Base-by-base conservation (phyloP, 768 basidiomycete genomes). In the Rhizopogon vulgaris region DNA sequence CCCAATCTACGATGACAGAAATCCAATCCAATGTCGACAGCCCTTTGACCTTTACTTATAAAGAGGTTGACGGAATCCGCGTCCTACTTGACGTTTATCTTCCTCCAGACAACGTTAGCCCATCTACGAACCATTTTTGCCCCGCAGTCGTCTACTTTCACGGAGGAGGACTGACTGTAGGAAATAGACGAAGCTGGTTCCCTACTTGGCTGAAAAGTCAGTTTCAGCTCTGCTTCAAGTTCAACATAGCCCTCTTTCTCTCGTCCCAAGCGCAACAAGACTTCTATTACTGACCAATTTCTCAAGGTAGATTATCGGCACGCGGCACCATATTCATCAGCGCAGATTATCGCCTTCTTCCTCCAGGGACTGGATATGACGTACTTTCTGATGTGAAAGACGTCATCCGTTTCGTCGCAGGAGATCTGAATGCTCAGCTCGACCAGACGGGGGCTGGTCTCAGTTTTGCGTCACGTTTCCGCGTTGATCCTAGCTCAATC, bases 121-220 rank as follows among this genome's bases (percentile, higher is more conserved):
- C n/a, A n/a, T n/a, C n/a, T n/a, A n/a, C n/a, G n/a, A n/a, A n/a
- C n/a, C n/a, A n/a, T n/a, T n/a, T n/a, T 38, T 25, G 12, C 9
- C 71, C 73, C 6, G 58, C 63, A 18, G 46, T 76, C 6, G 59
- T 75, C 3, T 74, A 69, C 56, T 75, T 74, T 42, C 74, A 75
- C 49, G 74, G 80, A 6, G 85, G 84, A 3, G 83, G 83, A 7
- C 64, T 87, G 30, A 76, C 79, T 0, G 81, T 78, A 14, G 84
- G 84, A 1, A 78, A 80, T 55, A 71, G 77, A 48, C 62, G 60
- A 30, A 80, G 77, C 58, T 86, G 83, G 82, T 80, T 85, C 61
- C 84, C 85, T 2, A 54, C 48, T n/a, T 87, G 85, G 85, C 65
- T 87, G 24, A 64, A 75, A 42, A 72, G 85, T 85, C 27, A 48